Conservation (phyloP, 495 filamentous ascomycete species). For the Neurospora sp. region DNA sequence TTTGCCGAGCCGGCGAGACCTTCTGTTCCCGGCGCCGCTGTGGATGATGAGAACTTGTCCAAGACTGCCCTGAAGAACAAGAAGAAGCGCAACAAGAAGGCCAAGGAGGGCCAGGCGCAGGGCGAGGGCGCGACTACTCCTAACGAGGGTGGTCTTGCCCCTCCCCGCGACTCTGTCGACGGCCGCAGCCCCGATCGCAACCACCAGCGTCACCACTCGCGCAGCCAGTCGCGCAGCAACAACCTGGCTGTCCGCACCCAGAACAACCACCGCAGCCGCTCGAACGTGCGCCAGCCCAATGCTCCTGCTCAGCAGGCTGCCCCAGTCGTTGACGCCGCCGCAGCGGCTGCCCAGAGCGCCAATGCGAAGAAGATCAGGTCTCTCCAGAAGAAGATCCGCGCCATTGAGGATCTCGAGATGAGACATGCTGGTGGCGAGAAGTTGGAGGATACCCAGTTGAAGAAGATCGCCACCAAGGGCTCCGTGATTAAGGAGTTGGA, state of each 20-base stretch:
- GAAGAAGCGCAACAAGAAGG: slow-evolving; percentile 97
- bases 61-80: slow-evolving; percentile 94
- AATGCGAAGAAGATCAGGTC: slow-evolving; percentile 77
- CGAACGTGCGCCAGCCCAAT: slow-evolving; percentile 17
- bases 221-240: slow-evolving; percentile 44
- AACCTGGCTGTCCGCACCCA: slow-evolving; percentile 39
- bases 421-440: slow-evolving; percentile 87
- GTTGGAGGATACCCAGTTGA: slow-evolving; percentile 94
- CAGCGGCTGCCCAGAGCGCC: slow-evolving; percentile 44
- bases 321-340: slow-evolving; percentile 25
- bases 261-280: slow-evolving; percentile 31
- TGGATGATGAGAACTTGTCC: slow-evolving; percentile 61
- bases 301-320: slow-evolving; percentile 14
- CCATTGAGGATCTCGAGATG: slow-evolving; percentile 97
- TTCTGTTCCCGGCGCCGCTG: slow-evolving; percentile 66
- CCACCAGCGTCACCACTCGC: slow-evolving; percentile 28
- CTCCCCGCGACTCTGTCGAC: slow-evolving; percentile 31
- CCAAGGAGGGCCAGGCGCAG: slow-evolving; percentile 54
- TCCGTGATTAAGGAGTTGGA: slow-evolving; percentile 73
- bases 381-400: slow-evolving; percentile 90
- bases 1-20: slow-evolving; percentile 24
- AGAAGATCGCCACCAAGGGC: slow-evolving; percentile 90
- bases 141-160: slow-evolving; percentile 28
- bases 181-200: slow-evolving; percentile 55
- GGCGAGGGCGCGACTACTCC: slow-evolving; percentile 20